phyloP scores from a whole-genome alignment of 1,284 basidiomycete genomes.

The Cutaneotrichosporon arboriforme region DNA sequence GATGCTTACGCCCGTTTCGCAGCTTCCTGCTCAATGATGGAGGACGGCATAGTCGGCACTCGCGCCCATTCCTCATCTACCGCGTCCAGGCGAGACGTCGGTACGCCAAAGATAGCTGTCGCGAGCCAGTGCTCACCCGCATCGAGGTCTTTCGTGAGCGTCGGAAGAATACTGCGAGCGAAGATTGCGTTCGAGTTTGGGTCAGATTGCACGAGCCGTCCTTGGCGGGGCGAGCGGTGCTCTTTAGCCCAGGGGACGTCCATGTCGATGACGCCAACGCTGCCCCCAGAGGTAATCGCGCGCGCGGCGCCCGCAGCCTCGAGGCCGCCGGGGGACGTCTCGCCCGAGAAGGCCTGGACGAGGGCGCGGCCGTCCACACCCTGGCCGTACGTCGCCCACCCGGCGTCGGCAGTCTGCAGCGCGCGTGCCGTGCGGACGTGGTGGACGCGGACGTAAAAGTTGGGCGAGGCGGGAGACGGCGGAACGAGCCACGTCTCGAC shows the following conservation, averaged over 20 bases:
- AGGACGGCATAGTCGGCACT: too few relatives aligned
- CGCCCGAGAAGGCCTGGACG: conserved; percentile 40
- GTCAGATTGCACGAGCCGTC: conserved; percentile 60
- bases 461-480: conserved; percentile 54
- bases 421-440: conserved; percentile 55
- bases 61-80: conserved; percentile 35
- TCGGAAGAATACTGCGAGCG: conserved; percentile 62
- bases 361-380: conserved; percentile 59
- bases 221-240: conserved; percentile 17
- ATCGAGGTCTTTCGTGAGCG: conserved; percentile 55
- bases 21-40: too few relatives aligned
- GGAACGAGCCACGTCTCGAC: conserved; percentile 72
- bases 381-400: conserved; percentile 67
- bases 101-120: conserved; percentile 64
- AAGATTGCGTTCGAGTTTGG: conserved; percentile 69
- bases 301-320: conserved; percentile 48
- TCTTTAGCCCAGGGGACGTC: too few relatives aligned
- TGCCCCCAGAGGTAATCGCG: conserved; percentile 59
- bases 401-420: conserved; percentile 61
- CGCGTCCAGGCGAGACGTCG: conserved; percentile 38
- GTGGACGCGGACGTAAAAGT: conserved; percentile 67
- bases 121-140: conserved; percentile 56
- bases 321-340: conserved; percentile 34
- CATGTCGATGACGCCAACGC: conserved; percentile 57
- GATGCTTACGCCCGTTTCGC: too few relatives aligned